Evolutionary conservation across 345 rosid genomes (phyloP), one percentile per base, ranked within the genome.

Genomic region (Populus simonii): DNA sequence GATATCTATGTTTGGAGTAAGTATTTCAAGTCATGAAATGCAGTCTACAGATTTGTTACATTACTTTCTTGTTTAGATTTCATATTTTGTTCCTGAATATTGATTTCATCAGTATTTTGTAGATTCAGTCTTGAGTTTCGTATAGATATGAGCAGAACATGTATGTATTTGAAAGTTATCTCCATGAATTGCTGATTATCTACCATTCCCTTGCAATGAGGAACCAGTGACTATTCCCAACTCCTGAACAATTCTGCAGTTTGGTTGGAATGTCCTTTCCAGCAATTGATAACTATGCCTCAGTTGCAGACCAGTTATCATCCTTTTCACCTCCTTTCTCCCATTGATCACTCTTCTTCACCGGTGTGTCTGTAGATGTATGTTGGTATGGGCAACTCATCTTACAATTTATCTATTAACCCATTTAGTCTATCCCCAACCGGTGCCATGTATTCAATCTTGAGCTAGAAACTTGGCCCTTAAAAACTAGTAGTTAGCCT

Each of bases 1-100:
- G 82, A 92, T 95, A 74, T 87, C 99, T 36, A 92, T 95, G 99
- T 95, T 95, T 77, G 98, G 92, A 84, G 99, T 95, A 88, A 22
- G 91, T 85, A 35, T 66, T 78, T 39, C 66, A 38, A 12, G 39
- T 74, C 67, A 29, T 5, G 33, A 25, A 33, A 7, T 68, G 47
- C 72, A 41, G n/a, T 57, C 38, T 63, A 29, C 22, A 36, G 36
- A 7, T 59, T 33, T 7, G 45, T 75, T 70, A 29, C 29, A 41
- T 33, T 59, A 8, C 53, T 15, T 45, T 20, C 15, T 45, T 5
- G 8, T 22, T 20, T 2, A 23, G 16, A 29, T 27, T 15, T 59
- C 3, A 65, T 15, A 36, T 35, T 36, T 11, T 18, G 16, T 25
- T 70, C 18, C 55, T 66, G 47, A 39, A 23, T 67, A 11, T 68